phyloP scores from a whole-genome alignment of 1,284 basidiomycete genomes.

The Polyporus tsugae region DNA sequence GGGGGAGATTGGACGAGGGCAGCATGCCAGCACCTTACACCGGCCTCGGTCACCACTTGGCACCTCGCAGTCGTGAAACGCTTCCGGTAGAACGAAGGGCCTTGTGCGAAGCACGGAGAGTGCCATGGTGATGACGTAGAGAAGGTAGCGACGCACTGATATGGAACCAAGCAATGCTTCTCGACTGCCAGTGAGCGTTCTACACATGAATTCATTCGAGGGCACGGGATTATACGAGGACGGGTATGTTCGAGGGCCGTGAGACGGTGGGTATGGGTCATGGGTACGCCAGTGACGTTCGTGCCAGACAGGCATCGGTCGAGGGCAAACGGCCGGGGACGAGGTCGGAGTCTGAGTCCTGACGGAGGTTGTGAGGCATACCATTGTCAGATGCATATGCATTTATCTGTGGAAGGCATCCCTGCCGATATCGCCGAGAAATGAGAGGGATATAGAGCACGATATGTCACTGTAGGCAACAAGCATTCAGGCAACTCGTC shows the following conservation, averaged over 20 bases:
- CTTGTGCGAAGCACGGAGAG: not conserved
- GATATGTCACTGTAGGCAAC: not conserved
- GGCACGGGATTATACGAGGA: not conserved
- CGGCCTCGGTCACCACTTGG: too few relatives aligned
- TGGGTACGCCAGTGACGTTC: not conserved
- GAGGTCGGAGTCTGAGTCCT: not conserved
- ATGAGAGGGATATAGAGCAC: not conserved
- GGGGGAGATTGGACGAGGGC: too few relatives aligned
- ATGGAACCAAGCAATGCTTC: not conserved
- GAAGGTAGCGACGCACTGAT: constrained; percentile 7
- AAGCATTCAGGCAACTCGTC: not conserved
- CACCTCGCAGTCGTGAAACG: not conserved
- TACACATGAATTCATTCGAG: not conserved
- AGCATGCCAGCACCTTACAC: too few relatives aligned
- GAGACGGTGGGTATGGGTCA: not conserved
- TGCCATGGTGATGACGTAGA: constrained; percentile 8
- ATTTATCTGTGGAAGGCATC: not conserved
- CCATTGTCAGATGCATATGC: not conserved
- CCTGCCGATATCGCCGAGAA: not conserved
- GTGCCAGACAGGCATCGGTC: constrained; percentile 1
- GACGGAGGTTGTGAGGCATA: not conserved
- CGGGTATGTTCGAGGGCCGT: not conserved
- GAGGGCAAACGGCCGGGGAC: not conserved
- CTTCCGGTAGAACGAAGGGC: not conserved
- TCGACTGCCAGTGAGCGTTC: not conserved